Evolutionary conservation across 768 basidiomycete genomes (phyloP).

Genomic region (Leccinum fibrillosum): DNA sequence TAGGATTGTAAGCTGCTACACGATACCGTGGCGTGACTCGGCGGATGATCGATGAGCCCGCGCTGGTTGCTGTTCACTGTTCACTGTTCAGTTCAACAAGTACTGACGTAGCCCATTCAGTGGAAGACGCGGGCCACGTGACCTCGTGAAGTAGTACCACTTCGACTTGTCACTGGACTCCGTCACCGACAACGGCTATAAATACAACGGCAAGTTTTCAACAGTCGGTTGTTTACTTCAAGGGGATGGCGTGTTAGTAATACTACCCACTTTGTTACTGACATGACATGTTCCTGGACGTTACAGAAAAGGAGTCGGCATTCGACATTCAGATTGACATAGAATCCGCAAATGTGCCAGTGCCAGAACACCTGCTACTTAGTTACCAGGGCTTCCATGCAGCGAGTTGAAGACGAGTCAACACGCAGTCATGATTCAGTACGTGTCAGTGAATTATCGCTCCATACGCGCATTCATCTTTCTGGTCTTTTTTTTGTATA

Average conservation of each 20-base stretch:
- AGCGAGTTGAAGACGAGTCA: constrained; percentile 25
- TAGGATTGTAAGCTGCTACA: neutral
- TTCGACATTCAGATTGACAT: neutral
- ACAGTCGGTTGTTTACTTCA: neutral
- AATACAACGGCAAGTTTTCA: too few relatives aligned
- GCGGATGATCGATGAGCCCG: neutral
- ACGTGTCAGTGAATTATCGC: neutral
- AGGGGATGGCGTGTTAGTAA: neutral
- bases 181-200: too few relatives aligned
- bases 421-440: constrained; percentile 30
- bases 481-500: constrained; percentile 19
- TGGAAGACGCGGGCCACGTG: constrained; percentile 8
- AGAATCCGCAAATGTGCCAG: neutral
- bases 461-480: neutral
- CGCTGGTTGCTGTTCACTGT: constrained; percentile 5
- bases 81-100: constrained; percentile 8
- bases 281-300: constrained; percentile 1
- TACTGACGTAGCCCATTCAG: neutral
- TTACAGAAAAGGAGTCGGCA: neutral
- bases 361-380: too few relatives aligned
- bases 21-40: neutral
- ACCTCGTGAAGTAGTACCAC: neutral
- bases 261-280: neutral
- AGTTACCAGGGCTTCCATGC: neutral
- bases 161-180: too few relatives aligned